phyloP scores from a whole-genome alignment of 2,329 filamentous ascomycete species.

The Colletotrichum liaoningense region DNA sequence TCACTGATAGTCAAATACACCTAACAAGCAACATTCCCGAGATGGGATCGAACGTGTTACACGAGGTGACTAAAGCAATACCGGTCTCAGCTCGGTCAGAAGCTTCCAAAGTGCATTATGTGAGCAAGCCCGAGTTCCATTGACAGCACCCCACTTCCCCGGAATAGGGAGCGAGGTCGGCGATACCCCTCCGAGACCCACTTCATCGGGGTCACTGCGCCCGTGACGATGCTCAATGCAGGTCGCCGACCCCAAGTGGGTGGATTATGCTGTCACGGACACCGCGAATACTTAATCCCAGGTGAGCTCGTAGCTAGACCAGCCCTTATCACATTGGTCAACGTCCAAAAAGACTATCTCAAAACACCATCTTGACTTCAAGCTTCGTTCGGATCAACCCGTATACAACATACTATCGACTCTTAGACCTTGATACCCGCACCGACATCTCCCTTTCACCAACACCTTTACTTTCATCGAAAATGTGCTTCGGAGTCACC shows the following conservation, averaged over 20 bases:
- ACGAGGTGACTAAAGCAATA: not conserved
- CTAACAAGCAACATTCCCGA: not conserved
- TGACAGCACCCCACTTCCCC: not conserved
- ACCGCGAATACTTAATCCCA: conserved; percentile 32
- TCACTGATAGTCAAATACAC: not conserved
- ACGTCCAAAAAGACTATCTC: not conserved
- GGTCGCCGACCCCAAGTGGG: conserved; percentile 26
- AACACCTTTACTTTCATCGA: conserved; percentile 19
- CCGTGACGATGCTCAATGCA: conserved; percentile 29
- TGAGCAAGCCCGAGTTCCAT: not conserved
- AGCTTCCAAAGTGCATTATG: not conserved
- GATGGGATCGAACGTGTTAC: not conserved
- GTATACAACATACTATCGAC: not conserved
- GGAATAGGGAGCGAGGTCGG: conserved; percentile 27
- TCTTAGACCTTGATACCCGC: not conserved
- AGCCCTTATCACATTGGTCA: not conserved
- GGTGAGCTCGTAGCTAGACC: not conserved
- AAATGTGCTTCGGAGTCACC: conserved; percentile 55
- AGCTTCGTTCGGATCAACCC: not conserved
- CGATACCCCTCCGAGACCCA: conserved; percentile 27
- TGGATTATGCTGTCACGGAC: conserved; percentile 16
- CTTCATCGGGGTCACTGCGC: not conserved
- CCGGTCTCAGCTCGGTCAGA: not conserved
- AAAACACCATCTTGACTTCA: not conserved
- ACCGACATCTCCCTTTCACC: not conserved